A percentile compares a stretch with the other conserved stretches of the same genome.
Evolutionary conservation across 2,329 filamentous ascomycete species (phyloP).

Genomic region (Colletotrichum trifolii): DNA sequence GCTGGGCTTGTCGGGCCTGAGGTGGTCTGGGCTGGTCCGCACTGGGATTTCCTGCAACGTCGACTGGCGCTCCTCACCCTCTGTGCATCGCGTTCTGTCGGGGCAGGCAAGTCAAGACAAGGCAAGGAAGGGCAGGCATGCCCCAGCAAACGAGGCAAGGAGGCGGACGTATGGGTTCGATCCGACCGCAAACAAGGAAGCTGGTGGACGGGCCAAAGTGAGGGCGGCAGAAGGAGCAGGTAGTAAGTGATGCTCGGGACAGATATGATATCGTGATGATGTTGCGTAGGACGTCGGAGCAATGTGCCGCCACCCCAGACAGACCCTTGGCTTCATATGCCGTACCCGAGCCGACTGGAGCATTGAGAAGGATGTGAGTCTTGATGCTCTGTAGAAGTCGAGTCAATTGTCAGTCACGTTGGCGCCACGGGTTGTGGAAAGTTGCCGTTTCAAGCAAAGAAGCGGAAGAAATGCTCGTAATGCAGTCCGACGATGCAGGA

Average conservation of each 20-base stretch:
- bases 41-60: constrained; percentile 10
- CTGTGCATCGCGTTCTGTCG: not conserved
- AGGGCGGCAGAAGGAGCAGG: not conserved
- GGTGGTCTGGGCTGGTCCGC: constrained; percentile 17
- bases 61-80: not conserved
- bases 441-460: too few species aligned
- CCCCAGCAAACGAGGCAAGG: not conserved
- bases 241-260: not conserved
- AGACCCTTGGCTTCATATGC: too few species aligned
- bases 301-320: too few species aligned
- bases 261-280: not conserved
- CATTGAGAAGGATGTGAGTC: too few species aligned
- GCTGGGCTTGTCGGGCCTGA: constrained; percentile 4
- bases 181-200: not conserved
- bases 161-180: constrained; percentile 7
- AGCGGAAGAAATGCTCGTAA: too few species aligned
- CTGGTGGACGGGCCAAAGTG: not conserved
- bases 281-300: not conserved
- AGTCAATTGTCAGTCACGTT: too few species aligned
- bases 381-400: too few species aligned
- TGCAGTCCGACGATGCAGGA: too few species aligned
- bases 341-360: too few species aligned
- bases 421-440: too few species aligned
- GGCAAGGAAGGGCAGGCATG: not conserved
- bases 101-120: constrained; percentile 1